Conservation (phyloP, 768 basidiomycete genomes). For the Boletus pseudo-olivaceus region DNA sequence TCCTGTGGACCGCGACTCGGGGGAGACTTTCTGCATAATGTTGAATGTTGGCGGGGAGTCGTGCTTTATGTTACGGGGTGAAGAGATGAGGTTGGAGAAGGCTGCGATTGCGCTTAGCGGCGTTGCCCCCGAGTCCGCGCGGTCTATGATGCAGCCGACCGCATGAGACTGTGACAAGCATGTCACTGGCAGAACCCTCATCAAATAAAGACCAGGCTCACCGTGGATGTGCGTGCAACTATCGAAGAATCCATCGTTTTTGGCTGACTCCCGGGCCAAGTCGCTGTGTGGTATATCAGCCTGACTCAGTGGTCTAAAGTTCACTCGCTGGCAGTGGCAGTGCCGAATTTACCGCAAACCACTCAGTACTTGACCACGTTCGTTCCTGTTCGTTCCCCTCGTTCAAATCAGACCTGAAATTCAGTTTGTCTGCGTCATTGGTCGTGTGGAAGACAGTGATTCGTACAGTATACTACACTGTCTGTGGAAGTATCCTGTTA, state of each 20-base stretch:
- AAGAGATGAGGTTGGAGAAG: conserved; percentile 7
- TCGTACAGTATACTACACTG: no score
- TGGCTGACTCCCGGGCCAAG: neutral
- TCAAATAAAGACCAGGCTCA: neutral
- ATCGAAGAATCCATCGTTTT: neutral
- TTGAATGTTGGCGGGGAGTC: neutral
- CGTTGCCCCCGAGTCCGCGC: neutral
- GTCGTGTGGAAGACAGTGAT: no score
- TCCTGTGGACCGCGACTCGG: neutral
- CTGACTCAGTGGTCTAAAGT: no score
- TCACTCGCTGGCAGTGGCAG: neutral
- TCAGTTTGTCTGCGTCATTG: no score
- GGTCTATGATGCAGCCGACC: neutral
- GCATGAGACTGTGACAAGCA: neutral
- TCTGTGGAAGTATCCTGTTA: no score
- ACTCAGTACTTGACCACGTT: no score
- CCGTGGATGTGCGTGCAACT: neutral
- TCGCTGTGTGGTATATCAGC: neutral
- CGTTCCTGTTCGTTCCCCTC: no score
- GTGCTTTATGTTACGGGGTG: neutral
- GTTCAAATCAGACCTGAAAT: no score
- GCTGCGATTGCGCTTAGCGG: conserved; percentile 1
- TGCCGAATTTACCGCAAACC: neutral
- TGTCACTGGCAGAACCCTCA: neutral
- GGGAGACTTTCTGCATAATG: neutral